These are phyloP conservation scores for Austroboletus niveus DNA, from an alignment of 1,284 basidiomycete species.

Conservation along the genomic window DNA sequence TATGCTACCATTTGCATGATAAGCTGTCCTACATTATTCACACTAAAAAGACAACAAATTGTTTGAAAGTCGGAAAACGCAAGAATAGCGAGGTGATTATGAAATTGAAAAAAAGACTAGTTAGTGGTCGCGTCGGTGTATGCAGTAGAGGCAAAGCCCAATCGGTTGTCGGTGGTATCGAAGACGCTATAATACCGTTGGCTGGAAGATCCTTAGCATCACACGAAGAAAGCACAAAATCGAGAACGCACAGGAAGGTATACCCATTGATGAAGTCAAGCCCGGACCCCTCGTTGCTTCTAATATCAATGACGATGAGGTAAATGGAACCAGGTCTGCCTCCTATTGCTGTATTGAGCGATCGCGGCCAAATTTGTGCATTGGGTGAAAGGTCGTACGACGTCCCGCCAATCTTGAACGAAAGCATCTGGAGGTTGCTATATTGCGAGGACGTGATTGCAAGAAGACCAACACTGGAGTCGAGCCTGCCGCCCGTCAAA, in stretches of 20 bases:
- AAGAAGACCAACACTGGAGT: constrained; percentile 50
- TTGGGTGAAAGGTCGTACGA: no score
- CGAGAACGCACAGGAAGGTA: no score
- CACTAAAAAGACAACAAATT: no score
- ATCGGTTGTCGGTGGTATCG: constrained; percentile 34
- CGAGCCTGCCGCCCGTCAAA: constrained; percentile 52
- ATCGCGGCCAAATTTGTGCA: no score
- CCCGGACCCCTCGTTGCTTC: constrained; percentile 37
- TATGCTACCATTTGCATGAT: no score
- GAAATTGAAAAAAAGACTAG: no score
- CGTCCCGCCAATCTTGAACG: constrained; percentile 42
- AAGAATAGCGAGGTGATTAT: no score
- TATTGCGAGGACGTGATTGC: constrained; percentile 40
- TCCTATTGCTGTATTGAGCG: constrained; percentile 42
- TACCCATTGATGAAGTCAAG: no score
- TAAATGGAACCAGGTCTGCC: constrained; percentile 41
- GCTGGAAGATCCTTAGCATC: constrained; percentile 18
- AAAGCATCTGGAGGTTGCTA: constrained; percentile 38
- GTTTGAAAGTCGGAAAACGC: no score
- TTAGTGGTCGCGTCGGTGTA: not conserved
- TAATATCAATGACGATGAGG: constrained; percentile 42
- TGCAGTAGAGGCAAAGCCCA: not conserved
- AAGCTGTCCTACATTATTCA: no score
- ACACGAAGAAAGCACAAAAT: not conserved
- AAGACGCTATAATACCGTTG: constrained; percentile 51